phyloP scores from a whole-genome alignment of 768 basidiomycete genomes.

The Inosperma sp. region DNA sequence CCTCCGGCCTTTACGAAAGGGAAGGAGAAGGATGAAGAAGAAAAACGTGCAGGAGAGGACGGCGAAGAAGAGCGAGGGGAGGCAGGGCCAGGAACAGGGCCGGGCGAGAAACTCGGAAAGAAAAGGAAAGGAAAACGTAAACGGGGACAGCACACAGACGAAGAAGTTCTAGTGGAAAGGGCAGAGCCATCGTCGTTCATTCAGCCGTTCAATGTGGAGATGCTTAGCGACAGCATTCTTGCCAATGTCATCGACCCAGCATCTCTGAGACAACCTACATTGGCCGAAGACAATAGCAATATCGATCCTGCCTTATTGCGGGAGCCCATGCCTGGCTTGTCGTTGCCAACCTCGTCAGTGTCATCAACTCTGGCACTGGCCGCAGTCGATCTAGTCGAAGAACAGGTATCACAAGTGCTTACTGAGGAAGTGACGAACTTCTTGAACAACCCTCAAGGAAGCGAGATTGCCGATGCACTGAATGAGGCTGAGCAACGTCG shows the following conservation, averaged over 20 bases:
- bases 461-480: slow-evolving; percentile 55
- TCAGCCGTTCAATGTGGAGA: slow-evolving; percentile 47
- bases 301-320: slow-evolving; percentile 55
- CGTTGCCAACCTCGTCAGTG: slow-evolving; percentile 6
- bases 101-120: too few relatives aligned
- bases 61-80: slow-evolving; percentile 31
- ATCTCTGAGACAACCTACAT: slow-evolving; percentile 39
- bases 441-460: slow-evolving; percentile 57
- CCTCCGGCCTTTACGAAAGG: slow-evolving; percentile 85
- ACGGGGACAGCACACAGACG: slow-evolving; percentile 26
- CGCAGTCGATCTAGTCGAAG: slow-evolving; percentile 45
- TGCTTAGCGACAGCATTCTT: slow-evolving; percentile 67
- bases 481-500: slow-evolving; percentile 64
- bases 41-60: slow-evolving; percentile 38
- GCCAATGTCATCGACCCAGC: slow-evolving; percentile 42
- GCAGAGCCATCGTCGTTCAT: slow-evolving; percentile 20
- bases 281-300: slow-evolving; percentile 41
- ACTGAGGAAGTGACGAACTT: slow-evolving; percentile 67
- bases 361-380: slow-evolving; percentile 22
- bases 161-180: slow-evolving; percentile 12
- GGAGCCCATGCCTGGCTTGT: slow-evolving; percentile 11
- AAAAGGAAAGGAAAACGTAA: slow-evolving; percentile 34
- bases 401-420: slow-evolving; percentile 56
- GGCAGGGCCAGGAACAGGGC: slow-evolving; percentile 33
- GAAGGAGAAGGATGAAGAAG: slow-evolving; percentile 62